These are phyloP conservation scores for Naganishia vishniacii DNA, from an alignment of 768 basidiomycete species.

Conservation along the genomic window DNA sequence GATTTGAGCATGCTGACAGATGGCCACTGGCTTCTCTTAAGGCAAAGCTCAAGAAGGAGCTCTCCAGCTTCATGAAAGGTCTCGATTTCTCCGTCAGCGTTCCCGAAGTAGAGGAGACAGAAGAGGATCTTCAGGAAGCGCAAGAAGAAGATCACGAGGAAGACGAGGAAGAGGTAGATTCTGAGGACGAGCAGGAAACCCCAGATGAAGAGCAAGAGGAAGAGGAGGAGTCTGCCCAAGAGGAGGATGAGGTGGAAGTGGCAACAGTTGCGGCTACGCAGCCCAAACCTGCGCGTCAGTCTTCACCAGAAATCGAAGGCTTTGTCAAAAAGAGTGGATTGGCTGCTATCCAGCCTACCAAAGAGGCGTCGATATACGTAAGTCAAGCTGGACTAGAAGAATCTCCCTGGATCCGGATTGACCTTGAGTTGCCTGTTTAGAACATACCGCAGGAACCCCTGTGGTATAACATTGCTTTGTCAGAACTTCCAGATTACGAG, in stretches of 20 bases:
- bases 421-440: slow-evolving; percentile 15
- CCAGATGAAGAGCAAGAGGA: slow-evolving; percentile 34
- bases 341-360: neutral
- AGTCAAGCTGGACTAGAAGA: slow-evolving; percentile 25
- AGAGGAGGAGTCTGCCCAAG: slow-evolving; percentile 34
- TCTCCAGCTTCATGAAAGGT: slow-evolving; percentile 46
- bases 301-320: slow-evolving; percentile 8
- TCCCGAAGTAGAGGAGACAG: slow-evolving; percentile 46
- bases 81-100: slow-evolving; percentile 38
- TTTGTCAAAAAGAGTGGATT: slow-evolving; percentile 27
- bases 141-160: slow-evolving; percentile 51
- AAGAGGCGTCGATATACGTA: slow-evolving; percentile 23
- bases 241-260: slow-evolving; percentile 35
- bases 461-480: slow-evolving; percentile 32
- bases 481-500: slow-evolving; percentile 21
- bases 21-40: slow-evolving; percentile 20
- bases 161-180: slow-evolving; percentile 52
- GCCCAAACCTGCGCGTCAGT: neutral
- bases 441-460: slow-evolving; percentile 36
- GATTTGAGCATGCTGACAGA: too few species aligned
- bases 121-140: slow-evolving; percentile 51
- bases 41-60: slow-evolving; percentile 40
- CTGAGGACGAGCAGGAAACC: slow-evolving; percentile 51
- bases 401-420: neutral
- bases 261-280: neutral